Base-by-base conservation (phyloP, 768 basidiomycete species). In the Suillus sp. region DNA sequence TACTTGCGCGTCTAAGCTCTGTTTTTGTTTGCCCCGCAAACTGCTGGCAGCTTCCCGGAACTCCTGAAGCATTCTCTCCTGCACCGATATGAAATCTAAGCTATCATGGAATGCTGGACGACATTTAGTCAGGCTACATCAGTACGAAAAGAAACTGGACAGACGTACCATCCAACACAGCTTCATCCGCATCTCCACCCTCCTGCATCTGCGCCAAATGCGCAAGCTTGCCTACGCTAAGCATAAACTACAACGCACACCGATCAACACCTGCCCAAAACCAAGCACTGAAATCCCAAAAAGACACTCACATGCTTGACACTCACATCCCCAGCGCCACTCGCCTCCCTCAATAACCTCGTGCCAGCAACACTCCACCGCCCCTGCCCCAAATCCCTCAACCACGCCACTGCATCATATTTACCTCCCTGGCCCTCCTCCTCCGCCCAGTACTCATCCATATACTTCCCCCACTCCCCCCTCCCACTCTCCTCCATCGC, bases 151-250 rank as follows among this genome's bases (percentile, higher is more conserved):
- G 22, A 32, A 61, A 38, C 3, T 13, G 8, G n/a, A 7, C 3
- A 47, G 10, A 71, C 78, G 59, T 71, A 88, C 91, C 83, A 71
- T 86, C 87, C 16, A 91, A 77, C 62, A 78, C 77, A 37, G 70
- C 71, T 61, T 87, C 84, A 47, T 90, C 86, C 18, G 77, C 62
- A 1, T 76, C 62, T 18, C 72, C 74, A 35, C 66, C 65, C 67
- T 88, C 89, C 64, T 82, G 78, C 65, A 81, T 68, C 59, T 83
- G 78, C 8, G 91, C 91, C 16, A 97, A 79, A 69, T 92, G 86
- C 0, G 90, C 80, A 13, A 99, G 83, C 74, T 98, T 98, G 25
- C 93, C 93, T 32, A 98, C 86, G 70, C 94, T 95, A 61, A 96
- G 84, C 85, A 93, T 89, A 53, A 98, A 80, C 96, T 99, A 69